A percentile compares a stretch with the other conserved stretches of the same genome.
phyloP scores from a whole-genome alignment of 495 filamentous ascomycete species.

The Aspergillus panamensis region DNA sequence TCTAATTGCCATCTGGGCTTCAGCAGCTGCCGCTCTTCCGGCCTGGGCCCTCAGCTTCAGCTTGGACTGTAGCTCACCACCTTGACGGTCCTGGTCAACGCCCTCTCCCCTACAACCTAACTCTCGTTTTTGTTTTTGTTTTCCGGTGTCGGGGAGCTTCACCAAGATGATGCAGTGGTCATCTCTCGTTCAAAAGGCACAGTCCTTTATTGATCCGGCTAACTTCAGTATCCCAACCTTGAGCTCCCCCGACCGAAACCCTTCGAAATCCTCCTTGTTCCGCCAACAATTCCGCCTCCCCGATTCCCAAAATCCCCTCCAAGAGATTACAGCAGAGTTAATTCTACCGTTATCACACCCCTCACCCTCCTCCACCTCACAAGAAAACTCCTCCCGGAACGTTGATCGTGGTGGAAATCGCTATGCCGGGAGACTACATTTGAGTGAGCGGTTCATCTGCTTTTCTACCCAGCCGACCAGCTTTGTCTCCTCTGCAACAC shows the following conservation, averaged over 20 bases:
- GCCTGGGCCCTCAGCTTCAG: conserved; percentile 12
- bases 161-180: conserved; percentile 71
- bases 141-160: background rate
- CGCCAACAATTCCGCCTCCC: conserved; percentile 95
- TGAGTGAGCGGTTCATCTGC: conserved; percentile 91
- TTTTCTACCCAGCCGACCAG: conserved; percentile 92
- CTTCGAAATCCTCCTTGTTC: conserved; percentile 89
- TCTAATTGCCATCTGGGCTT: conserved; percentile 23
- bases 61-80: background rate
- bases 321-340: conserved; percentile 94
- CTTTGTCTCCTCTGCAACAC: conserved; percentile 74
- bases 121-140: background rate
- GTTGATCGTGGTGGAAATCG: conserved; percentile 63
- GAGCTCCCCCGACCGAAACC: conserved; percentile 66
- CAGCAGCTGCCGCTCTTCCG: conserved; percentile 27
- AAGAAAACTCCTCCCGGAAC: conserved; percentile 60
- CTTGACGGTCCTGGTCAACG: background rate
- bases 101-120: conserved; percentile 2
- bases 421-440: conserved; percentile 88
- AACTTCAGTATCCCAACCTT: conserved; percentile 60
- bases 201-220: conserved; percentile 85
- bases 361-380: conserved; percentile 36
- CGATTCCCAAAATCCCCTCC: conserved; percentile 81
- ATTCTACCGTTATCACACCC: conserved; percentile 64
- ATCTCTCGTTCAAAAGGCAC: conserved; percentile 89